phyloP scores from a whole-genome alignment of 2,329 filamentous ascomycete genomes.

The Plenodomus tracheiphilus region DNA sequence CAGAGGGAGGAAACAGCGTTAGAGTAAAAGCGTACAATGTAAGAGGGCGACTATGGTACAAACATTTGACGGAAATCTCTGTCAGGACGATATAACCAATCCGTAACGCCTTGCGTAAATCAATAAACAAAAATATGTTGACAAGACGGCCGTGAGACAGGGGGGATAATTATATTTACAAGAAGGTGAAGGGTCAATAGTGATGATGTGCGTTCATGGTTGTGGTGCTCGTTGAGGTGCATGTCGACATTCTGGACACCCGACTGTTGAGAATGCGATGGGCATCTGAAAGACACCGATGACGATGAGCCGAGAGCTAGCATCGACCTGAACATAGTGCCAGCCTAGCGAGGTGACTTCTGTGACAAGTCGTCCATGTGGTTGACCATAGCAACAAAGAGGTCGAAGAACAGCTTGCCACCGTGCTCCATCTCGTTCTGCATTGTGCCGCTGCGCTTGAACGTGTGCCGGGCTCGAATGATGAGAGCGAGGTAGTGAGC shows the following conservation, averaged over 20 bases:
- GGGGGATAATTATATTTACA: constrained; percentile 36
- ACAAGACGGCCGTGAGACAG: constrained; percentile 24
- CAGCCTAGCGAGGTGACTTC: constrained; percentile 35
- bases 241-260: too few relatives aligned
- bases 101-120: constrained; percentile 27
- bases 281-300: too few relatives aligned
- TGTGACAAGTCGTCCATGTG: constrained; percentile 61
- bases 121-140: constrained; percentile 10
- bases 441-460: constrained; percentile 94
- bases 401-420: constrained; percentile 86
- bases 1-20: background rate
- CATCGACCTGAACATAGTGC: constrained; percentile 11
- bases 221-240: background rate
- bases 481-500: constrained; percentile 92
- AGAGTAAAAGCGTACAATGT: background rate
- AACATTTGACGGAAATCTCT: constrained; percentile 31
- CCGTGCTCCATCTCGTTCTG: constrained; percentile 91
- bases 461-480: constrained; percentile 82
- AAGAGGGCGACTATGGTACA: constrained; percentile 33
- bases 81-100: constrained; percentile 37
- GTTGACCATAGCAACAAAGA: constrained; percentile 92
- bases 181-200: constrained; percentile 23
- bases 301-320: constrained; percentile 2
- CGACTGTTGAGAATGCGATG: too few relatives aligned
- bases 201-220: background rate